A percentile compares a stretch with the other conserved stretches of the same genome.
These are phyloP conservation scores for Zopfia rhizophila DNA, from an alignment of 2,329 filamentous ascomycete species.

Conservation along the genomic window DNA sequence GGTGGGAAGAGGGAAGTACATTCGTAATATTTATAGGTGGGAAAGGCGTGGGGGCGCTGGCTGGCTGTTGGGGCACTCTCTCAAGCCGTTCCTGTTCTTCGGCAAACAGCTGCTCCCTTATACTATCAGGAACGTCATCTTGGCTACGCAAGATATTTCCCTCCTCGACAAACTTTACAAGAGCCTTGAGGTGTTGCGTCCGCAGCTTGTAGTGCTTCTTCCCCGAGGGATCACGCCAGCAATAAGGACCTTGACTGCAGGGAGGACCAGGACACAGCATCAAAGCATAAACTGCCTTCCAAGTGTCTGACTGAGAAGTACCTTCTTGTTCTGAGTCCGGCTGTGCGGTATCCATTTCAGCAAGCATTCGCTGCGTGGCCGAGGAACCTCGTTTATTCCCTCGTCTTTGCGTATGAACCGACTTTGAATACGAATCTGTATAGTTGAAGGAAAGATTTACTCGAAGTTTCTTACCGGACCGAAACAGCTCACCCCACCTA, in stretches of 20 bases:
- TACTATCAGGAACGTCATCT: slow-evolving; percentile 40
- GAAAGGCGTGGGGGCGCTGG: slow-evolving; percentile 21
- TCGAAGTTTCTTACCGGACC: slow-evolving; percentile 10
- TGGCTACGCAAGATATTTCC: slow-evolving; percentile 33
- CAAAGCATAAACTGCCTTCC: slow-evolving; percentile 41
- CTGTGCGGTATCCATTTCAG: not conserved
- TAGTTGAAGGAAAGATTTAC: slow-evolving; percentile 16
- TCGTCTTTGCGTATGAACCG: slow-evolving; percentile 3
- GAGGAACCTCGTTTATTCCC: slow-evolving; percentile 13
- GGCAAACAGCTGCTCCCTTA: slow-evolving; percentile 45
- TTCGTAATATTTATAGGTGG: slow-evolving; percentile 46
- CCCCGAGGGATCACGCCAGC: slow-evolving; percentile 43
- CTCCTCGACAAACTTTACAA: slow-evolving; percentile 40
- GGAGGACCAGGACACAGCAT: slow-evolving; percentile 43
- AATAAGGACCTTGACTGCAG: slow-evolving; percentile 42
- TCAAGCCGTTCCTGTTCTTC: slow-evolving; percentile 42
- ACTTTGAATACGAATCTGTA: slow-evolving; percentile 7
- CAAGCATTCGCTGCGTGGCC: slow-evolving; percentile 12
- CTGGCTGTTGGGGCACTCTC: slow-evolving; percentile 28
- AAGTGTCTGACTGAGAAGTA: slow-evolving; percentile 40
- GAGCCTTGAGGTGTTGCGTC: slow-evolving; percentile 39
- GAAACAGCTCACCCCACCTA: slow-evolving; percentile 9
- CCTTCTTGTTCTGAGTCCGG: slow-evolving; percentile 5
- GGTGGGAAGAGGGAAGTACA: slow-evolving; percentile 27
- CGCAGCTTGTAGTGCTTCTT: slow-evolving; percentile 49